Base-by-base conservation (phyloP, 495 filamentous ascomycete species). In the Entonaema liquescens region DNA sequence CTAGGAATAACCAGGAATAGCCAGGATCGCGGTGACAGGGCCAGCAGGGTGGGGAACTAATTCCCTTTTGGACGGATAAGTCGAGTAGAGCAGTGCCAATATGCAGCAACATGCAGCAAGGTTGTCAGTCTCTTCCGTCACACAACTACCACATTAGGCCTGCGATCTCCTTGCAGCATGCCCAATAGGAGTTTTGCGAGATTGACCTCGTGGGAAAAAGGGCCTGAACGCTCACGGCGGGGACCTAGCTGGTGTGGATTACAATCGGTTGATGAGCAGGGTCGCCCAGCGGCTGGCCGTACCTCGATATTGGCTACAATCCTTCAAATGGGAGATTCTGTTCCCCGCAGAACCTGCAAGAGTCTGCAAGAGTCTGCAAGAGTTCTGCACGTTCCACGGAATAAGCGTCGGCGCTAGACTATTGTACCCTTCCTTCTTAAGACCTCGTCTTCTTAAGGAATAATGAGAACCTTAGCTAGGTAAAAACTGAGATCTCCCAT, bases 291-390 rank as follows among this genome's bases (percentile, higher is more conserved):
- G 80, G 82, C 70, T 80, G 81, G 68, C 71, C 74, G 77, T 76
- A 65, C 76, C 78, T 82, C 76, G 80, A 83, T 84, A 84, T 84
- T 83, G 83, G 82, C 75, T 76, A 9, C 31, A 33, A 33, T 33
- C 31, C 61, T 65, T 33, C 49, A 33, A 44, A n/a, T 50, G 38
- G 49, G 64, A 72, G 64, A 72, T 68, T 68, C 15, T 63, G 53
- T 62, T 68, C 70, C 75, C 72, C 72, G 56, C 56, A 59, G 56
- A 59, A 11, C 42, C 31, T 33, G 31, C 31, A 33, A 33, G 31
- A 33, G 5, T 33, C 31, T 33, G 31, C 31, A 33, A 5, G 31
- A 33, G 31, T 9, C 29, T 47, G 42, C 42, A 21, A n/a, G 17
- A 23, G 42, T 21, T 40, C 60, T 65, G 69, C 67, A 71, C 67